Percentiles rank a stretch among this genome's conserved stretches.
Conservation (phyloP, 2,329 filamentous ascomycete genomes). For the Arthrobotrys sinensis region DNA sequence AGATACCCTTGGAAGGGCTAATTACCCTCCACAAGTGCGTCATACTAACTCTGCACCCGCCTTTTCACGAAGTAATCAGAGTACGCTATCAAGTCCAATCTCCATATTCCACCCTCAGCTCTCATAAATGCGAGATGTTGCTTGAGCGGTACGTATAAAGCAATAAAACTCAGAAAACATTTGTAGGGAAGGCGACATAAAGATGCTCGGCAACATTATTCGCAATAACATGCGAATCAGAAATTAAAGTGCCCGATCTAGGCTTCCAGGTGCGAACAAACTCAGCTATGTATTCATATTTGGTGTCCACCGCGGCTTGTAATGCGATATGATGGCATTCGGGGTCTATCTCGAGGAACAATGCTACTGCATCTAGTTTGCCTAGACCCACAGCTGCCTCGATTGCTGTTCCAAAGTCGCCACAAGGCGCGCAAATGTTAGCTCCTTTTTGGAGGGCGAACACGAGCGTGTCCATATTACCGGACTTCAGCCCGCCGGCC, state of each 20-base stretch:
- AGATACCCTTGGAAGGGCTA: no score
- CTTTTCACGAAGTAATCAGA: no score
- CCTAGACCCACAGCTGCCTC: not conserved
- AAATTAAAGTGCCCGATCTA: no score
- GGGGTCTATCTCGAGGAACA: not conserved
- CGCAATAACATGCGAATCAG: no score
- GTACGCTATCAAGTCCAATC: no score
- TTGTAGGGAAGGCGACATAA: no score
- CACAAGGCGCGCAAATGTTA: not conserved
- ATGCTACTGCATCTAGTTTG: not conserved
- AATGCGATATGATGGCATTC: conserved; percentile 1
- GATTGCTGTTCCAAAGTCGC: not conserved
- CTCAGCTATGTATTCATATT: not conserved
- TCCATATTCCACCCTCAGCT: no score
- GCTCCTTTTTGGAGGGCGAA: conserved; percentile 11
- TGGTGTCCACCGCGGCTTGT: not conserved
- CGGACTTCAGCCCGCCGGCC: not conserved
- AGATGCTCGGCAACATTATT: not conserved
- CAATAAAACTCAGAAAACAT: no score
- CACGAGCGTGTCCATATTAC: not conserved
- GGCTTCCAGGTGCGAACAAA: conserved; percentile 18
- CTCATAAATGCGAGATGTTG: no score
- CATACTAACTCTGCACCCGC: no score
- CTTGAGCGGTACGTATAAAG: no score
- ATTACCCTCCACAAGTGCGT: no score